These are phyloP conservation scores for Coelastrella sp. DNA, from an alignment of 139 green algal species.

Conservation along the genomic window DNA sequence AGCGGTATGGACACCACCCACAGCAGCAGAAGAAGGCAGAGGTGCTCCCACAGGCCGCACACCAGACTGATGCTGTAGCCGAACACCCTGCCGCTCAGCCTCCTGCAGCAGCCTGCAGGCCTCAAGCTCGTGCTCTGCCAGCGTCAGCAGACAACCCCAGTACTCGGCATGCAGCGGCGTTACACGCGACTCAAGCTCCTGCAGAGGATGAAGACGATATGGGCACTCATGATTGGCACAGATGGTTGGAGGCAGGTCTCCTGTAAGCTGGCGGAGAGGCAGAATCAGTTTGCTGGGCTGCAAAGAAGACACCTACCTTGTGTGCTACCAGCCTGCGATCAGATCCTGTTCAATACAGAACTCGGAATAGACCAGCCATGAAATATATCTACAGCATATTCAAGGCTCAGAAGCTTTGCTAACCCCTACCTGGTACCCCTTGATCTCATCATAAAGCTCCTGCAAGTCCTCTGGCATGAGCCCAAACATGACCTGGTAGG, in stretches of 20 bases:
- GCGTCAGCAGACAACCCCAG: conserved; percentile 41
- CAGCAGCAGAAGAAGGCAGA: background rate
- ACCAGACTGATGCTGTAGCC: background rate
- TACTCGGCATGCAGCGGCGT: conserved; percentile 54
- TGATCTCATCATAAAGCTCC: conserved; percentile 70
- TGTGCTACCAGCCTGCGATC: too few relatives aligned
- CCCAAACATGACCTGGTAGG: conserved; percentile 58
- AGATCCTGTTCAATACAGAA: too few relatives aligned
- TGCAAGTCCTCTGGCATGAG: conserved; percentile 62
- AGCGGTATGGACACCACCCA: background rate
- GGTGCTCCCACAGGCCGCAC: conserved; percentile 22
- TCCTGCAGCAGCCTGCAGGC: background rate
- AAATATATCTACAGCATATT: background rate
- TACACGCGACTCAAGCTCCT: conserved; percentile 82
- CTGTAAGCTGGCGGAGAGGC: too few relatives aligned
- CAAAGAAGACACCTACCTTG: too few relatives aligned
- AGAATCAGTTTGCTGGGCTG: too few relatives aligned
- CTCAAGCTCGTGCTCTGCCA: conserved; percentile 53
- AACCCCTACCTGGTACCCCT: conserved; percentile 60
- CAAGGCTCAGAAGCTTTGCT: background rate
- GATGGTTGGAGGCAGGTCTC: too few relatives aligned
- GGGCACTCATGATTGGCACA: too few relatives aligned
- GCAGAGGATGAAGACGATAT: background rate
- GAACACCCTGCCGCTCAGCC: conserved; percentile 1
- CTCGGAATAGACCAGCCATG: background rate